Percentiles rank a stretch among this genome's conserved stretches.
Conservation (phyloP, 2,329 filamentous ascomycete genomes). For the Plectosphaerella plurivora region DNA sequence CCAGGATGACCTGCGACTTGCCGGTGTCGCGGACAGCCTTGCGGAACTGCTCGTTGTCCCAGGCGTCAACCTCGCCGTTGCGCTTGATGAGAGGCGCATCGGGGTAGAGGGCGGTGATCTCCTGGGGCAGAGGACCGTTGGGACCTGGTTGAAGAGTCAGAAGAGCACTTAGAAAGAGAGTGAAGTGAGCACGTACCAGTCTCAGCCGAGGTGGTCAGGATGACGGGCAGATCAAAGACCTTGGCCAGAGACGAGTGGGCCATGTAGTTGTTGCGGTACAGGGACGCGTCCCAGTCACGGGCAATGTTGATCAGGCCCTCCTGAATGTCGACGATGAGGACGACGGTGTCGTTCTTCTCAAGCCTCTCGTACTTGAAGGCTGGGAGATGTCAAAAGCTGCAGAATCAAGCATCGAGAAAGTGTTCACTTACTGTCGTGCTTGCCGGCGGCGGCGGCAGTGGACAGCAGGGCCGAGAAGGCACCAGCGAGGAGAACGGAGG, state of each 20-base stretch:
- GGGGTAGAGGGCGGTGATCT: slow-evolving; percentile 65
- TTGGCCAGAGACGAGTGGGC: slow-evolving; percentile 64
- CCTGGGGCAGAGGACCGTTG: slow-evolving; percentile 66
- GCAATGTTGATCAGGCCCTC: slow-evolving; percentile 36
- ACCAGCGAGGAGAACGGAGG: slow-evolving; percentile 5
- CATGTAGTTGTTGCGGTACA: slow-evolving; percentile 63
- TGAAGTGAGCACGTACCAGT: slow-evolving; percentile 24
- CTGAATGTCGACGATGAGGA: slow-evolving; percentile 32
- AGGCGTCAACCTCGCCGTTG: slow-evolving; percentile 70
- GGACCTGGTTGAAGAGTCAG: slow-evolving; percentile 40
- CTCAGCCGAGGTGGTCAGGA: slow-evolving; percentile 68
- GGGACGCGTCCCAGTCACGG: slow-evolving; percentile 61
- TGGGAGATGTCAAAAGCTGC: slow-evolving; percentile 3
- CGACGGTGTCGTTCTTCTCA: slow-evolving; percentile 26
- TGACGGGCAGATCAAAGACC: slow-evolving; percentile 62
- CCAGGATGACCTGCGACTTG: slow-evolving; percentile 67
- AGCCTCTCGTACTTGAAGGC: slow-evolving; percentile 26
- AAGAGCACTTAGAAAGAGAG: background rate
- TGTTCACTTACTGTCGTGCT: background rate
- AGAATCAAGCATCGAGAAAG: too few species aligned
- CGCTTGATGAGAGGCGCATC: slow-evolving; percentile 61
- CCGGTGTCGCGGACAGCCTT: slow-evolving; percentile 60
- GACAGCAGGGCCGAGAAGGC: slow-evolving; percentile 10
- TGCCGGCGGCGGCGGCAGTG: slow-evolving; percentile 5
- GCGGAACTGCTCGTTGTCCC: slow-evolving; percentile 69